Evolutionary conservation across 1,139 yeast species (phyloP).

Genomic region (Sugiyamaella sp.): DNA sequence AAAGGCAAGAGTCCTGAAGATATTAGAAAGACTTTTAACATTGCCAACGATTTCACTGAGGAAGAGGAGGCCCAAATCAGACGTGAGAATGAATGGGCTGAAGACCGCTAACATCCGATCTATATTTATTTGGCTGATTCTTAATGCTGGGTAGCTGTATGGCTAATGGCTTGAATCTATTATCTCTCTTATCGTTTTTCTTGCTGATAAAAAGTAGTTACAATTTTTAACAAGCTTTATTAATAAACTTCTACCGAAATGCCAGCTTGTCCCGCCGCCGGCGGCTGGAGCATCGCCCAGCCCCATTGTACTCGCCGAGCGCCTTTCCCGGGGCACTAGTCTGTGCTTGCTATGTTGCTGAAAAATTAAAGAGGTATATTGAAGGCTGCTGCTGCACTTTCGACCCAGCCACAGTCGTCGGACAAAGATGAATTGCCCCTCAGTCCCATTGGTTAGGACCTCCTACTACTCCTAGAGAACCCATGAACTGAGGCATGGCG

Average conservation of each 20-base stretch:
- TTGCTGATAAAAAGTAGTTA: too few relatives aligned
- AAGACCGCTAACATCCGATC: slow-evolving; percentile 66
- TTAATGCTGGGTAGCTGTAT: too few relatives aligned
- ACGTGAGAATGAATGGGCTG: slow-evolving; percentile 99
- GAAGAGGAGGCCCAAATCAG: slow-evolving; percentile 98
- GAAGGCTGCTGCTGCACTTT: background rate
- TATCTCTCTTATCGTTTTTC: too few relatives aligned
- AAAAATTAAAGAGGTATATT: slow-evolving; percentile 1
- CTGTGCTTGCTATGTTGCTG: too few relatives aligned
- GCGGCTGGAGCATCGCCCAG: too few relatives aligned
- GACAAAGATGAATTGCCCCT: background rate
- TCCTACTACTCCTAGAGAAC: background rate
- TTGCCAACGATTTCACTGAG: slow-evolving; percentile 94
- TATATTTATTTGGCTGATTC: background rate
- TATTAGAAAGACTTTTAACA: slow-evolving; percentile 92
- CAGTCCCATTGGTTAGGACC: too few relatives aligned
- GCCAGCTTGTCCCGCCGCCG: too few relatives aligned
- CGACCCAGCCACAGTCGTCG: slow-evolving; percentile 1
- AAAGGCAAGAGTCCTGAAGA: slow-evolving; percentile 96
- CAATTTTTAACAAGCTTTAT: too few relatives aligned
- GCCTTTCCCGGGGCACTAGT: too few relatives aligned
- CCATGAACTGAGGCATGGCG: background rate
- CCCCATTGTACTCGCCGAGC: too few relatives aligned
- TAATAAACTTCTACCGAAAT: too few relatives aligned
- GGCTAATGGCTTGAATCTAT: too few relatives aligned